Evolutionary conservation across 2,329 filamentous ascomycete genomes (phyloP).

Genomic region (Fusarium caatingaense): DNA sequence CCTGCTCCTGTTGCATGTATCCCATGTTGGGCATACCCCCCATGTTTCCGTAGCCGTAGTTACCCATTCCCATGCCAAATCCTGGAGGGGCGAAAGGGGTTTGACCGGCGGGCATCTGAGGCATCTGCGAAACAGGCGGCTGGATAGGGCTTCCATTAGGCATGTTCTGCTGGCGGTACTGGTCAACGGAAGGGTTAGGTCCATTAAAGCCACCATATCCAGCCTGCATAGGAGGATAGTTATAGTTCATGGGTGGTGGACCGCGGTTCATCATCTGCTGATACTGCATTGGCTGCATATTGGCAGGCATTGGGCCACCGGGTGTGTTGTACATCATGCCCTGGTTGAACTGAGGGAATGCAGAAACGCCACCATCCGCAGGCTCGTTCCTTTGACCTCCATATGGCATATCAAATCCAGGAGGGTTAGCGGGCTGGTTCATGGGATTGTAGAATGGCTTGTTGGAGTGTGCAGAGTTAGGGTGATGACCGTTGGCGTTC

Average conservation of each 20-base stretch:
- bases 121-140: conserved; percentile 57
- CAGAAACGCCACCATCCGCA: conserved; percentile 60
- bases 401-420: conserved; percentile 65
- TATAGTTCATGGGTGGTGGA: conserved; percentile 66
- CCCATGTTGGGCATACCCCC: conserved; percentile 61
- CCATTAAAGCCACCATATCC: conserved; percentile 66
- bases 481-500: conserved; percentile 57
- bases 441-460: conserved; percentile 67
- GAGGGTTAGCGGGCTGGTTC: conserved; percentile 54
- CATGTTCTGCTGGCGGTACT: conserved; percentile 65
- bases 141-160: conserved; percentile 65
- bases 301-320: conserved; percentile 58
- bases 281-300: conserved; percentile 68
- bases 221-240: conserved; percentile 66
- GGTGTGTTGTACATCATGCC: conserved; percentile 63
- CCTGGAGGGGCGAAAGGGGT: conserved; percentile 62
- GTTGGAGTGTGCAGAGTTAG: conserved; percentile 55
- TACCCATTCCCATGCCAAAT: conserved; percentile 61
- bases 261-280: conserved; percentile 69
- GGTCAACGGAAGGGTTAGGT: conserved; percentile 62
- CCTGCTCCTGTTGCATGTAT: conserved; percentile 65
- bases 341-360: conserved; percentile 64
- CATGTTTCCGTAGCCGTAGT: conserved; percentile 60
- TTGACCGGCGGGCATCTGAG: conserved; percentile 57
- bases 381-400: conserved; percentile 64